A percentile compares a stretch with the other conserved stretches of the same genome.
phyloP scores from a whole-genome alignment of 2,329 filamentous ascomycete species.

The Elsinoe perseae region DNA sequence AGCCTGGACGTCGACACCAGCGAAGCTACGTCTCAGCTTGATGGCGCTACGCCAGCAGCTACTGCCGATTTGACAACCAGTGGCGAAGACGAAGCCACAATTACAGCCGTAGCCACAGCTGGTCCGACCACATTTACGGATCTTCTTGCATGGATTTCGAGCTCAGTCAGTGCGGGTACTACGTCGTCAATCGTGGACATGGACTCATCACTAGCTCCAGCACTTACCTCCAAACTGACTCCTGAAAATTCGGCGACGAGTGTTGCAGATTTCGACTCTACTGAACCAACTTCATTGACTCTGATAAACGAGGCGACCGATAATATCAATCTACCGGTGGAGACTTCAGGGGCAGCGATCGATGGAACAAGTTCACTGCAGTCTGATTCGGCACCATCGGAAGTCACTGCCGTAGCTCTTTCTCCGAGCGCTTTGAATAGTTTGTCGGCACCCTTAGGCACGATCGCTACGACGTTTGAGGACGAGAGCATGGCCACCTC shows the following conservation, averaged over 20 bases:
- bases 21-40: background rate
- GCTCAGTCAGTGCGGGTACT: background rate
- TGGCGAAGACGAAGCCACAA: background rate
- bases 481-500: background rate
- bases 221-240: background rate
- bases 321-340: background rate
- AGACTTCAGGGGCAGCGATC: background rate
- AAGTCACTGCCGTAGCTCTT: too few species aligned
- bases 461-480: background rate
- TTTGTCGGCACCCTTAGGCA: background rate
- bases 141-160: constrained; percentile 7
- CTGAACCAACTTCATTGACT: background rate
- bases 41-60: background rate
- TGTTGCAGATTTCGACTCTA: background rate
- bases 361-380: background rate
- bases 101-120: background rate
- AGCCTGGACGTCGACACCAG: too few species aligned
- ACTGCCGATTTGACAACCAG: background rate
- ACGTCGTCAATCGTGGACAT: background rate
- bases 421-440: too few species aligned
- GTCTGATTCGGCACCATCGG: background rate
- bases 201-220: background rate
- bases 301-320: background rate
- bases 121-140: background rate
- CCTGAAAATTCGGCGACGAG: background rate